Evolutionary conservation across 164 flowering plant genomes (phyloP), one percentile per base, ranked within the genome.

Genomic region (Malania oleifera): DNA sequence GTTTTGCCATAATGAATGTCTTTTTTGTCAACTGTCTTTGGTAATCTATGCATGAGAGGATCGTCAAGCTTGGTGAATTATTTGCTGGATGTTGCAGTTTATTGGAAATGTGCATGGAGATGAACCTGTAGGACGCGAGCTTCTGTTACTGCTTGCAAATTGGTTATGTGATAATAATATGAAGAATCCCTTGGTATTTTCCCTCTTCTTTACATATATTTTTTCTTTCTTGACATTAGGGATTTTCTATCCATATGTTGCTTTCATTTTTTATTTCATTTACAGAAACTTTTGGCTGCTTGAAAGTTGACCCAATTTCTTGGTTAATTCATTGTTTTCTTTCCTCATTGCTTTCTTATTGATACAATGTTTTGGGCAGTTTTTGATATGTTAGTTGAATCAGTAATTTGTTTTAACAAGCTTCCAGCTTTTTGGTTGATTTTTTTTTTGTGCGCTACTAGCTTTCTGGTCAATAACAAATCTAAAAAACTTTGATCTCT

Each of bases 61-160:
- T 10, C 11, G n/a, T n/a, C n/a, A n/a, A 61, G 31, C 29, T 54
- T 26, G 29, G 25, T 51, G 51, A 47, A 52, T 43, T 31, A 43
- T 63, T 56, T 58, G 25, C 48, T 67, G 46, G 52, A 50, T 63
- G 4, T 59, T 75, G 69, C 81, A 93, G 98, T 87, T 74, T 65
- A 66, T 93, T 75, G 98, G 96, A 53, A 93, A 93, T 74, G 90
- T 93, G 63, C 98, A 93, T 71, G 98, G 98, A 41, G 97, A 93
- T 79, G 98, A 93, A 75, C 97, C 98, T 58, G 97, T 92, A 22
- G 98, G 98, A 18, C 96, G 98, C 53, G 98, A 93, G 63, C 84
- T 93, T 62, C 73, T 90, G 31, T 19, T 93, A 51, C 77, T 61
- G 54, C 86, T 93, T 60, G 96, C 89, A 24, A 83, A 93, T 72